Evolutionary conservation across 1,139 yeast species (phyloP), one percentile per base, ranked within the genome.

Genomic region (Kodamaea sp.): DNA sequence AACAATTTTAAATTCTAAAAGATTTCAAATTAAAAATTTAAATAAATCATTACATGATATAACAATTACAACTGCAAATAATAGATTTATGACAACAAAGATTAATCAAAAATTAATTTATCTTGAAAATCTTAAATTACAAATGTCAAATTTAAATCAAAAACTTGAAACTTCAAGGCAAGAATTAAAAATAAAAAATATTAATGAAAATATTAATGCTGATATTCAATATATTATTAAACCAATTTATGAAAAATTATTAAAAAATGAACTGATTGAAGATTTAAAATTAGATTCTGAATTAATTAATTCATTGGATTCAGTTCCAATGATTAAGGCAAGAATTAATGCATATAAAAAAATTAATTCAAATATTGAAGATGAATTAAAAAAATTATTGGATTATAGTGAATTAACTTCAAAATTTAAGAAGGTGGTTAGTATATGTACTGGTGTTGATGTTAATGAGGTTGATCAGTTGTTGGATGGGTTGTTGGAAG

Each of bases 381-480:
- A 78, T 48, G 89, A 86, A 52, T 62, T 67, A 36, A 65, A 63
- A 32, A 46, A 44, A 24, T 66, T 87, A 44, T 60, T 65, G 32
- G 71, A 72, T 39, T 71, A 82, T 41, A 72, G 78, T 29, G 83
- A 77, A 46, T 69, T 90, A 41, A 96, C 95, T 44, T 73, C 80
- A 27, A 90, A 90, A 58, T 92, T 89, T 65, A 81, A 94, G 54
- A 77, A 86, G 52, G 96, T 92, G 20, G 92, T 92, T 29, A 82
- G 96, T 32, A 71, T 88, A 41, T 90, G 97, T 65, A 85, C 96
- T 4, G 92, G 94, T 15, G 94, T 89, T 23, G 87, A 81, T 34
- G 60, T 70, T 31, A 64, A 67, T 49, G 84, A 84, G 49, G 96
- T 90, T 31, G 98, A 92, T 58, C 78, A 77, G 42, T 73, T 92